These are phyloP conservation scores for Phylloboletellus chloephorus DNA, from an alignment of 1,284 basidiomycete genomes.

Conservation along the genomic window DNA sequence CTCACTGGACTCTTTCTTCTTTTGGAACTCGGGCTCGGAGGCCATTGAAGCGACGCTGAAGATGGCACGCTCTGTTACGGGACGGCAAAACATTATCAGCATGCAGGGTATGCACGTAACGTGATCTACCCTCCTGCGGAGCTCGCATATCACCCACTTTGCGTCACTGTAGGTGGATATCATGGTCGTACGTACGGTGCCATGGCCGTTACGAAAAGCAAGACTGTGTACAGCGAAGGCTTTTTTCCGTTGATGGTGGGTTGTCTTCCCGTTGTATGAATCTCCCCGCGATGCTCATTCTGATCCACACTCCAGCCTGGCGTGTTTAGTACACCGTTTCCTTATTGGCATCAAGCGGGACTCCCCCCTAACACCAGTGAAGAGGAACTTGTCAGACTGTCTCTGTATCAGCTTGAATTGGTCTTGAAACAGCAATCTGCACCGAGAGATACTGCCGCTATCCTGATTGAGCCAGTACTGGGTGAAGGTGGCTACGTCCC, in stretches of 20 bases:
- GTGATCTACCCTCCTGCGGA: background rate
- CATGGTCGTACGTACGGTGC: slow-evolving; percentile 87
- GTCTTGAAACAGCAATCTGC: slow-evolving; percentile 81
- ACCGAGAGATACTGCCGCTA: slow-evolving; percentile 85
- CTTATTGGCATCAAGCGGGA: slow-evolving; percentile 89
- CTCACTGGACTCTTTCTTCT: slow-evolving; percentile 91
- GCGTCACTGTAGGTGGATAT: slow-evolving; percentile 53
- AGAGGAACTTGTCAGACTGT: slow-evolving; percentile 61
- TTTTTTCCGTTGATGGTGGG: slow-evolving; percentile 77
- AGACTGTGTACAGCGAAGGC: slow-evolving; percentile 84
- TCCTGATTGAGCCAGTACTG: slow-evolving; percentile 88
- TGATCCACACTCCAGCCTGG: slow-evolving; percentile 55
- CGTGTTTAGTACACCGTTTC: slow-evolving; percentile 79
- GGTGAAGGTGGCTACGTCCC: slow-evolving; percentile 95
- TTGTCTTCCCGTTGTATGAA: slow-evolving; percentile 7
- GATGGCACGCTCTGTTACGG: slow-evolving; percentile 72
- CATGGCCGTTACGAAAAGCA: slow-evolving; percentile 85
- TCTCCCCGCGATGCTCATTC: background rate
- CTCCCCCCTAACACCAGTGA: slow-evolving; percentile 57
- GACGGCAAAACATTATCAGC: slow-evolving; percentile 81
- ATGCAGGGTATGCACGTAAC: slow-evolving; percentile 63
- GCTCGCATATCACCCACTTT: slow-evolving; percentile 6
- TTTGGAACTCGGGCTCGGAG: slow-evolving; percentile 94
- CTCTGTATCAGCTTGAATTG: slow-evolving; percentile 80
- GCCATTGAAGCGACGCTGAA: slow-evolving; percentile 83